Evolutionary conservation across 129 eudicot species (phyloP), one percentile per base, ranked within the genome.

Genomic region (Centrapalus pauciflorus): DNA sequence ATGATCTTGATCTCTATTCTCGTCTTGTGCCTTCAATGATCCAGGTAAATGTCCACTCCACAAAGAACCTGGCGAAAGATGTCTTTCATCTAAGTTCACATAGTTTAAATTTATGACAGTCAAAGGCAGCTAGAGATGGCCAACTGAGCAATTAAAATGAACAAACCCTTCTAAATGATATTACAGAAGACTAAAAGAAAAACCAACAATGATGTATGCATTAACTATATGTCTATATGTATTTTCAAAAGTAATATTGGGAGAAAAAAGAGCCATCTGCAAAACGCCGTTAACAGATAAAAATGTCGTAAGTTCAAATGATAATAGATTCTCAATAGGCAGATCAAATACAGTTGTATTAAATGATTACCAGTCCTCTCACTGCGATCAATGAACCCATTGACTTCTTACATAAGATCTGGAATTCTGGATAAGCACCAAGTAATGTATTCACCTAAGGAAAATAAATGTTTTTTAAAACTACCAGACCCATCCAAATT

Each of bases 351-450:
- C 57, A 26, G 64, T 27, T 40, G 62, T 52, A 46, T 26, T 28
- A 13, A 64, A n/a, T 34, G 75, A 56, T 67, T 87, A 90, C 96
- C 94, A 11, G 11, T 77, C 73, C 71, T 92, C 80, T 92, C 96
- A 67, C 75, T 37, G 28, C 71, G 83, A 24, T 82, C 69, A 46
- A 85, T 68, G 70, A 88, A 85, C 61, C 79, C 87, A 64, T 73
- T 78, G 77, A 89, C 83, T 55, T 78, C 89, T 34, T 83, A 87
- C 85, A 79, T 83, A 29, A 88, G 83, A 55, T 85, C 94, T 58
- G n/a, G n/a, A n/a, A n/a, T n/a, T n/a, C n/a, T n/a, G 90, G 87
- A 71, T 83, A 75, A 65, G 65, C 70, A 62, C 82, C 88, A 77
- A 88, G 84, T 77, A 85, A 64, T 55, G 76, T 72, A 51, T 75